Evolutionary conservation across 2,329 filamentous ascomycete species (phyloP), one percentile per base, ranked within the genome.

Genomic region (Aspergillus sp.): DNA sequence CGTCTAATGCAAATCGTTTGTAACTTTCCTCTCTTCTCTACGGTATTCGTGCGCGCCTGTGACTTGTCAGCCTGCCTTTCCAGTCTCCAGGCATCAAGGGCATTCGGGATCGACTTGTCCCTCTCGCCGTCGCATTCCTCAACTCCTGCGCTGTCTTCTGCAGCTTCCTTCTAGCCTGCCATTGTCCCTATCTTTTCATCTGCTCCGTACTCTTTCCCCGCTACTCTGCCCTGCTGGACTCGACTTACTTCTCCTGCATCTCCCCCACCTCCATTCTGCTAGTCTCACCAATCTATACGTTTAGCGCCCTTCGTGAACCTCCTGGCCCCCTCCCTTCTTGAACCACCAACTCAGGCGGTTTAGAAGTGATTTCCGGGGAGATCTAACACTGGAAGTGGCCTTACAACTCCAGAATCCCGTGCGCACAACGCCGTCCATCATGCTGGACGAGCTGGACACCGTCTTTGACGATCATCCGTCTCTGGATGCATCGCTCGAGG

Each of bases 391-490:
- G 62, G 55, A 61, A 56, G 49, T 57, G 64, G 63, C 63, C 61
- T 57, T 66, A 57, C 55, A 59, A 59, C 56, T 64, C 56, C 60
- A 64, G 60, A 57, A 62, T 62, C 60, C 62, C 55, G 57, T 58
- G 57, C 65, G 65, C 63, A 60, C 62, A 43, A 68, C 71, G 66
- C 68, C 72, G 64, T 71, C 72, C 64, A 77, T 71, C 58, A 78
- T 81, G 71, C 58, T 75, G 64, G 72, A 75, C 58, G 76, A 81
- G 63, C 69, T 81, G 62, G 80, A 82, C 61, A 71, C 76, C 61
- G 66, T 78, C 56, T 83, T 82, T 68, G 80, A 83, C 69, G 82
- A 84, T 71, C 82, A 85, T 74, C 81, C 83, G 43, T 85, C 83
- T 60, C 71, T 87, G 66, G 79, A 81, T 72, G 83, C 81, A 55